Base-by-base conservation (phyloP, 495 filamentous ascomycete genomes). In the Neurospora tetraspora region DNA sequence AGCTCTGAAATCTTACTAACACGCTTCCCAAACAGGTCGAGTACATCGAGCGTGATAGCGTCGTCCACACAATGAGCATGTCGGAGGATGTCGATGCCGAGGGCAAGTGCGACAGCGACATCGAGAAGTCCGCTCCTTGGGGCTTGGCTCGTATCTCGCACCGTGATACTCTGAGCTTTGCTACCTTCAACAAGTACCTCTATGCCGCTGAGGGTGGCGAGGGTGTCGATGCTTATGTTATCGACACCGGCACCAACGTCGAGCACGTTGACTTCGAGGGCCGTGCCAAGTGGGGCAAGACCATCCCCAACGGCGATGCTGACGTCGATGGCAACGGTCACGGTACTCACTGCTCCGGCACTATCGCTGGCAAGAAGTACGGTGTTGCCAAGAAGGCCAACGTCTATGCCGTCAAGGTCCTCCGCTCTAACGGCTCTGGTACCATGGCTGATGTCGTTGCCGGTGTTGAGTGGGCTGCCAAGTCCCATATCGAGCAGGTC, bases 361-460 rank as follows among this genome's bases (percentile, higher is more conserved):
- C 96, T 47, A 90, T 98, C 77, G 96, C 91, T 72, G 96, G 96
- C 81, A 96, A 95, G 88, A 98, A 97, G 86, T 98, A 96, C 81
- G 96, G 96, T 89, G 96, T 99, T 73, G 93, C 96, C 77, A 99
- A 99, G 91, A 97, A 97, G 88, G 96, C 96, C 78, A 92, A 92
- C 74, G 86, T 99, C 80, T 92, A 94, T 78, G 96, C 96, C 73
- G 94, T 99, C 83, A 99, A 99, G 89, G 96, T 99, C 43, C 90
- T 99, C 74, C 90, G 91, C 78, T 98, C 96, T 74, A 98, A 97
- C 82, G 96, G 96, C 76, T 97, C 96, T 74, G 96, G 96, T 75
- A 92, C 94, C 76, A 99, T 99, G 96, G 92, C 94, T 68, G 96
- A 99, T 80, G 96, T 99, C 75, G 92, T 99, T 74, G 94, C 95